Base-by-base conservation (phyloP, 768 basidiomycete species). In the Paxillus ammoniavirescens region DNA sequence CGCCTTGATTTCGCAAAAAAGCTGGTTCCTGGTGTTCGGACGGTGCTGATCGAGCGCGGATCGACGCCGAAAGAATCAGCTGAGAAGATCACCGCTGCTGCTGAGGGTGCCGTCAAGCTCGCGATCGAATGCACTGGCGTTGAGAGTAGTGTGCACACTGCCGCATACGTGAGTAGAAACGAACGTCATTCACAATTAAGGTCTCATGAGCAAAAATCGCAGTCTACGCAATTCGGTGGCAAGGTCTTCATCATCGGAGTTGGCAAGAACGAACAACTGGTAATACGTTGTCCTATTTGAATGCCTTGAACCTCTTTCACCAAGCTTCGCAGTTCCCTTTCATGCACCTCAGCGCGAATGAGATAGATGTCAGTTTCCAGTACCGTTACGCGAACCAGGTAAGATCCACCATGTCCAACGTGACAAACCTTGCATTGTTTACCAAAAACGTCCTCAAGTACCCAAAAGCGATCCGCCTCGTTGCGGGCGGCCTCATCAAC, bases 401-500 rank as follows among this genome's bases (percentile, higher is more conserved):
- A 57, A 37, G 52, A 18, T 21, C 10, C 21, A 10, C 17, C 4
- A 7, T 37, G 31, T 37, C 50, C 17, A 14, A 40, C 35, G 2
- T n/a, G 2, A 17, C 41, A 17, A 15, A 35, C 35, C 23, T 37
- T 31, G 14, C n/a, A n/a, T 21, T 40, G 3, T 31, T 59, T 2
- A 58, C 36, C 49, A 3, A 17, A 8, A 14, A 33, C 40, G 5
- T 33, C 5, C 38, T 23, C 37, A 71, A 86, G 76, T 95, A 93
- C 70, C 91, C 91, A 9, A 90, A 88, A 62, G 93, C 93, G 2
- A 82, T 95, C 53, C 80, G 86, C 4, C 82, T 94, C 8, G 79
- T 95, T n/a, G 84, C 87, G 38, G 83, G 85, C 18, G 81, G 83
- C 28, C 71, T 94, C 18, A 80, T 86, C 49, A 76, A 89, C 60